Percentiles rank a stretch among this genome's conserved stretches.
Evolutionary conservation across 2,329 filamentous ascomycete species (phyloP).

Genomic region (Penicillium fuscoglaucum): DNA sequence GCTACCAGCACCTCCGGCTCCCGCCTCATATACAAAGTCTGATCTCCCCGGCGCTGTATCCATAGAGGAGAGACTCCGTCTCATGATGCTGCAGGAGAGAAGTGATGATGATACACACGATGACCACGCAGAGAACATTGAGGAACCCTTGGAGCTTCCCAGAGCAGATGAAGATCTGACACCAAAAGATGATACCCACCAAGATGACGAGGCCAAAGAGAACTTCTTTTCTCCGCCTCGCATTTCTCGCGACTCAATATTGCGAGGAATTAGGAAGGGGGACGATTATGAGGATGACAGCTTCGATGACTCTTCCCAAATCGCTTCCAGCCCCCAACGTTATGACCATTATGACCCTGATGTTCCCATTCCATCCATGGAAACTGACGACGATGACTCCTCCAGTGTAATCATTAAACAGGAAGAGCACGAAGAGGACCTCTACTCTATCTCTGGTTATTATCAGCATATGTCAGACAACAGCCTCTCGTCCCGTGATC

Average conservation of each 20-base stretch:
- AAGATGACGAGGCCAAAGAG: conserved; percentile 51
- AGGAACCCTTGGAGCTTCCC: conserved; percentile 5
- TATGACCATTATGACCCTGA: conserved; percentile 75
- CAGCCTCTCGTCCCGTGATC: conserved; percentile 28
- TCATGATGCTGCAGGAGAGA: conserved; percentile 80
- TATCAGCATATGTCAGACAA: conserved; percentile 54
- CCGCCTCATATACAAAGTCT: conserved; percentile 68
- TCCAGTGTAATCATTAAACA: conserved; percentile 68
- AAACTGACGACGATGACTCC: conserved; percentile 59
- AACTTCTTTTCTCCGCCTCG: conserved; percentile 65
- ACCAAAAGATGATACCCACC: not conserved
- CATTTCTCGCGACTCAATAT: conserved; percentile 90
- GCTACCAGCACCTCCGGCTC: conserved; percentile 69
- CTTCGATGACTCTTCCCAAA: conserved; percentile 63
- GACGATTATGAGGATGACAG: conserved; percentile 61
- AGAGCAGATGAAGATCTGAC: not conserved
- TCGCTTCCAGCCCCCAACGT: conserved; percentile 60
- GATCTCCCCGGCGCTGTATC: conserved; percentile 81
- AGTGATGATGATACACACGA: conserved; percentile 22
- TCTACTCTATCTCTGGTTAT: conserved; percentile 68
- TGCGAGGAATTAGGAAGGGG: conserved; percentile 77
- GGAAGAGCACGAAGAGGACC: conserved; percentile 58
- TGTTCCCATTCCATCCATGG: conserved; percentile 82
- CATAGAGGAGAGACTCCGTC: conserved; percentile 77
- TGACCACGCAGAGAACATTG: conserved; percentile 8